Conservation (phyloP, 2,329 filamentous ascomycete genomes). For the Arthrobotrys sinensis region DNA sequence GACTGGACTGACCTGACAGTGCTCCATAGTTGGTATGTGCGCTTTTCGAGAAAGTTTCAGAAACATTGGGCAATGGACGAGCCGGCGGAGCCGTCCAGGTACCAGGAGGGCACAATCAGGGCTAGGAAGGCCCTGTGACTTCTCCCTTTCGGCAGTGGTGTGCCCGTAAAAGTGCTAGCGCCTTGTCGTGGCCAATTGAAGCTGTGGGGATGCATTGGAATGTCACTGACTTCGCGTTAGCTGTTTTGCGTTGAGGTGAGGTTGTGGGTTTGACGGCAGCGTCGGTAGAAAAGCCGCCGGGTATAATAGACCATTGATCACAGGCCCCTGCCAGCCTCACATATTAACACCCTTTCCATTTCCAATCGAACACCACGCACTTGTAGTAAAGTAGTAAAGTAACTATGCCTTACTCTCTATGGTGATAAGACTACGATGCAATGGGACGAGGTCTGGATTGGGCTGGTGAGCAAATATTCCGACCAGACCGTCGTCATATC, state of each 20-base stretch:
- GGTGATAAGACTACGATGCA: background rate
- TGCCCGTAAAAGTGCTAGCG: constrained; percentile 36
- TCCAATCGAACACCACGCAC: constrained; percentile 36
- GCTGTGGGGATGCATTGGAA: constrained; percentile 15
- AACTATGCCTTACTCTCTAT: too few species aligned
- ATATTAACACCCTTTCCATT: constrained; percentile 50
- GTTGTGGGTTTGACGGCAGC: constrained; percentile 58
- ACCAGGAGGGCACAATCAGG: constrained; percentile 25
- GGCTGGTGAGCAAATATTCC: constrained; percentile 54
- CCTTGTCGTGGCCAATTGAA: constrained; percentile 17
- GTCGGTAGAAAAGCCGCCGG: constrained; percentile 61
- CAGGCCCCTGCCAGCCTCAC: constrained; percentile 42
- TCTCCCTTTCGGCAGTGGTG: constrained; percentile 49
- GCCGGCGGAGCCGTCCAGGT: constrained; percentile 60
- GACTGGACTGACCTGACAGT: background rate
- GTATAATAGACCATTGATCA: constrained; percentile 41
- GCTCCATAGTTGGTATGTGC: constrained; percentile 37
- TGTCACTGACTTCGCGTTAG: constrained; percentile 26
- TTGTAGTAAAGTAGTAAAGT: too few species aligned
- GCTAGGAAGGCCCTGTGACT: constrained; percentile 54
- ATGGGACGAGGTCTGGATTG: constrained; percentile 17
- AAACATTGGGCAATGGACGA: constrained; percentile 31
- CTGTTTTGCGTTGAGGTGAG: constrained; percentile 57
- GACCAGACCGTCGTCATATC: constrained; percentile 45
- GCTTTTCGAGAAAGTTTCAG: constrained; percentile 59